phyloP scores from a whole-genome alignment of 2,329 filamentous ascomycete genomes.

The Phaeophleospora eucalypticola region DNA sequence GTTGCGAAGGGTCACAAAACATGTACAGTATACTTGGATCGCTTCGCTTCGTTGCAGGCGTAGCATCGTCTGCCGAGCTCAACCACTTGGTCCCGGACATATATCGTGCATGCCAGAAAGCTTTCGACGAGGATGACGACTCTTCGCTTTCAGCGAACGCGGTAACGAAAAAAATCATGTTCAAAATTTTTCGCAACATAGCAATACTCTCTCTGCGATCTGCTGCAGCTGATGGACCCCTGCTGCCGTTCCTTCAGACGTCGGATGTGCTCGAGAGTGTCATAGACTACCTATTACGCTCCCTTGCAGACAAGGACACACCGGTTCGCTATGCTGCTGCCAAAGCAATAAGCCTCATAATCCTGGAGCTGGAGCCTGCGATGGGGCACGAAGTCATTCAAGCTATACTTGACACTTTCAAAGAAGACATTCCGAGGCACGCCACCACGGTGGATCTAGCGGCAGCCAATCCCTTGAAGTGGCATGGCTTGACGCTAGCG shows the following conservation, averaged over 20 bases:
- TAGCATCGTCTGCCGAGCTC: slow-evolving; percentile 69
- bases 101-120: slow-evolving; percentile 60
- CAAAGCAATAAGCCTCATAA: slow-evolving; percentile 85
- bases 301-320: slow-evolving; percentile 80
- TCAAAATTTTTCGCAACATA: slow-evolving; percentile 79
- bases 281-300: slow-evolving; percentile 75
- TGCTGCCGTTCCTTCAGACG: slow-evolving; percentile 33
- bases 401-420: slow-evolving; percentile 68
- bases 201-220: slow-evolving; percentile 59
- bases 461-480: slow-evolving; percentile 74
- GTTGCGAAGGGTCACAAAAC: slow-evolving; percentile 1
- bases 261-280: slow-evolving; percentile 62
- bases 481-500: slow-evolving; percentile 89
- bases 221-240: slow-evolving; percentile 20
- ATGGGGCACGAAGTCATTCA: slow-evolving; percentile 87
- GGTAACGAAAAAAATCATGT: slow-evolving; percentile 71
- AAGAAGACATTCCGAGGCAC: slow-evolving; percentile 57
- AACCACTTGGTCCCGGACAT: slow-evolving; percentile 61
- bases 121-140: slow-evolving; percentile 51
- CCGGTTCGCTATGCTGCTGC: slow-evolving; percentile 86
- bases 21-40: slow-evolving; percentile 76
- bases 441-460: slow-evolving; percentile 56
- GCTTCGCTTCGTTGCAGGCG: slow-evolving; percentile 72
- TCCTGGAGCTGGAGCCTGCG: slow-evolving; percentile 70
- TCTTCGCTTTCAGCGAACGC: slow-evolving; percentile 67